Conservation (phyloP, 805 yeast species). For the Kazachstania martiniae region DNA sequence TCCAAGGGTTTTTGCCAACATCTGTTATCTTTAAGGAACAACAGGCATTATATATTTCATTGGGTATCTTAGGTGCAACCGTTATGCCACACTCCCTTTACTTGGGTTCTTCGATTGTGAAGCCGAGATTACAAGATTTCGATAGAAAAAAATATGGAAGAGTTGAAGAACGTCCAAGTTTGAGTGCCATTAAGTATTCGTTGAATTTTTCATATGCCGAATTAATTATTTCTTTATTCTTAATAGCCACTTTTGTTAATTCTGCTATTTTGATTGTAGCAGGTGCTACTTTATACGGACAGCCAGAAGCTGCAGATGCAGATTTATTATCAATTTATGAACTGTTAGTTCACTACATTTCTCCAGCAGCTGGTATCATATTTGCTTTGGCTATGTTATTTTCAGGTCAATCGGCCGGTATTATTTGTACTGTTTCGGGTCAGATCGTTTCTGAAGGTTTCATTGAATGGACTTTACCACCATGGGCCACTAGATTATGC, state of each 20-base stretch:
- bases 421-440: slow-evolving; percentile 87
- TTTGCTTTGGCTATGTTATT: slow-evolving; percentile 83
- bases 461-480: slow-evolving; percentile 66
- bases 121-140: slow-evolving; percentile 68
- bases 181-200: slow-evolving; percentile 69
- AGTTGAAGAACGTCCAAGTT: slow-evolving; percentile 53
- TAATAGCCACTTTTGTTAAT: slow-evolving; percentile 88
- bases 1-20: slow-evolving; percentile 64
- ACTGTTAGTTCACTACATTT: slow-evolving; percentile 55
- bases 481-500: slow-evolving; percentile 68
- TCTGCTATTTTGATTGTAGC: slow-evolving; percentile 85
- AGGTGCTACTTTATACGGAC: slow-evolving; percentile 67
- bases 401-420: slow-evolving; percentile 93
- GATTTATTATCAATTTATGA: slow-evolving; percentile 75
- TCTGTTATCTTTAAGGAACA: slow-evolving; percentile 46
- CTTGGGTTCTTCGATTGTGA: slow-evolving; percentile 79
- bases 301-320: slow-evolving; percentile 61
- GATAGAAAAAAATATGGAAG: slow-evolving; percentile 47
- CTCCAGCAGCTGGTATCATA: slow-evolving; percentile 78
- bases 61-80: slow-evolving; percentile 87
- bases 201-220: slow-evolving; percentile 77
- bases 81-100: slow-evolving; percentile 91
- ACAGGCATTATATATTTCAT: slow-evolving; percentile 61
- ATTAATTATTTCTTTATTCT: slow-evolving; percentile 65
- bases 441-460: slow-evolving; percentile 92